Percentiles rank a stretch among this genome's conserved stretches.
Evolutionary conservation across 2,329 filamentous ascomycete species (phyloP).

Genomic region (Metarhizium anisopliae): DNA sequence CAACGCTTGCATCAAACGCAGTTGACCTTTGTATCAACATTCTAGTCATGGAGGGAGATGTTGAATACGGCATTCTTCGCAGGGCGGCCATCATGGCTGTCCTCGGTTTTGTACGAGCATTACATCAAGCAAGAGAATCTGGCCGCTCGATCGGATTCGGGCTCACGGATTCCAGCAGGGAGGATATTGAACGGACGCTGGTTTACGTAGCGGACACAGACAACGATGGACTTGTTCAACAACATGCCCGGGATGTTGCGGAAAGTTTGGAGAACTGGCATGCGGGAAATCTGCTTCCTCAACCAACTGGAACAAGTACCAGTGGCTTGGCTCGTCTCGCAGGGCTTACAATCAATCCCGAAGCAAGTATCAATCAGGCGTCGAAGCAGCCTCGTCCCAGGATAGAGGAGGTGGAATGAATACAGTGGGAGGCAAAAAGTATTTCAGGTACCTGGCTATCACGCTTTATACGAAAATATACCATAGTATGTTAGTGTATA

Average conservation of each 20-base stretch:
- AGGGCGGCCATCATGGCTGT: conserved; percentile 57
- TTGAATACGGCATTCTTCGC: conserved; percentile 55
- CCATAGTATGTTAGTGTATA: too few species aligned
- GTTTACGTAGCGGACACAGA: conserved; percentile 57
- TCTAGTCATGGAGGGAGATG: conserved; percentile 50
- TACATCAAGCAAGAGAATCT: conserved; percentile 43
- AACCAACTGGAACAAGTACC: conserved; percentile 14
- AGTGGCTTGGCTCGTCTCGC: conserved; percentile 24
- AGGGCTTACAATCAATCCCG: conserved; percentile 28
- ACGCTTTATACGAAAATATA: too few species aligned
- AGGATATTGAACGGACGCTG: conserved; percentile 54
- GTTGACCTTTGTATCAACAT: conserved; percentile 57
- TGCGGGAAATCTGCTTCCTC: conserved; percentile 39
- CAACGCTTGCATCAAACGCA: conserved; percentile 41
- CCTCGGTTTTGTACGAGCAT: conserved; percentile 49
- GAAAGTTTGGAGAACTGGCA: conserved; percentile 58
- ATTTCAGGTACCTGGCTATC: too few species aligned
- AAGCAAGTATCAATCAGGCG: conserved; percentile 14
- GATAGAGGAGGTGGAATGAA: conserved; percentile 54
- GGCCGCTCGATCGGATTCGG: conserved; percentile 42
- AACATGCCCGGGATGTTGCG: conserved; percentile 57
- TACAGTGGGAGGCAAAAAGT: too few species aligned
- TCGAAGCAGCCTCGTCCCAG: conserved; percentile 26
- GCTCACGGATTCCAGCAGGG: conserved; percentile 43
- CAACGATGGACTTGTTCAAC: conserved; percentile 56